Base-by-base conservation (phyloP, 805 yeast genomes). In the Candida andamanensis region DNA sequence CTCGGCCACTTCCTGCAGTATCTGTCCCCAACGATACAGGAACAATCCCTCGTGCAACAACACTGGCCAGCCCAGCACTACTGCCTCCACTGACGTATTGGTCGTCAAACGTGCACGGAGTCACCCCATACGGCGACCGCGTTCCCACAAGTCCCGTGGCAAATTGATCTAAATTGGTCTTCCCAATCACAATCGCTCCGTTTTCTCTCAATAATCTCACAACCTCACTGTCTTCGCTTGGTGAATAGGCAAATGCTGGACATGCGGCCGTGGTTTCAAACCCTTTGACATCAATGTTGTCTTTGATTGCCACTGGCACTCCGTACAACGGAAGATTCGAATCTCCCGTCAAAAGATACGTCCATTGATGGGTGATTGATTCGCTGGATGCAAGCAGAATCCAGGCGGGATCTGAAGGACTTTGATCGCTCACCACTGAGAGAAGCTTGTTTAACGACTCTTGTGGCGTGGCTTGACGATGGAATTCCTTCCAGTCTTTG, bases 1-100 rank as follows among this genome's bases (percentile, higher is more conserved):
- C 98, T 50, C 98, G 76, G 25, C 97, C 97, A 5, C 95, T 85
- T 15, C 98, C 98, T 7, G 98, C 98, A 22, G 98, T 90, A 54
- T 90, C 98, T 5, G 97, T 92, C 22, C 97, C 97, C 46, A 90
- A 67, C 1, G 96, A 72, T 29, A 90, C 50, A 20, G 97, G 96
- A 12, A 85, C 96, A 29, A 79, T 67, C 37, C 97, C 97, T 45
- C 87, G 72, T 14, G 87, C 90, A 13, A 87, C 97, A 15, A 80
- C 89, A 10, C 80, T 78, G 5, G 95, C 94, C n/a, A 95, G 85
- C 9, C 98, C 98, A 1, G 97, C 87, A 23, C 94, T 81, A 2
- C 96, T 86, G 18, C 98, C 98, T 31, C 98, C 98, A 35, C 87
- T 75, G 12, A 90, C 96, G 52, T 87, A 87, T 29, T 76, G 67